Evolutionary conservation across 2,329 filamentous ascomycete species (phyloP).

Genomic region (Colletotrichum spinosum): DNA sequence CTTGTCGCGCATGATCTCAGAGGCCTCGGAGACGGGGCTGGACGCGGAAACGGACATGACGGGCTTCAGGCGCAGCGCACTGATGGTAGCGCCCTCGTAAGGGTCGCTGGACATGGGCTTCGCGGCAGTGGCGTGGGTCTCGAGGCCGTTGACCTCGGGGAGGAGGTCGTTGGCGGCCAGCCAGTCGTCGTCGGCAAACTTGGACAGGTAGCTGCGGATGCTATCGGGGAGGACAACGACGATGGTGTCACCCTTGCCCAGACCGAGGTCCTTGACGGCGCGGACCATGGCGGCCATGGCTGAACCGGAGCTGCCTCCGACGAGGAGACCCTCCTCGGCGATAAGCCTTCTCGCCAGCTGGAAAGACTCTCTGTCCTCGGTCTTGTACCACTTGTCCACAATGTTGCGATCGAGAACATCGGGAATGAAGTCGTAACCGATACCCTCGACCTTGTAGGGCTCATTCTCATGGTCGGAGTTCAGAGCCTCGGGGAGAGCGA

Average conservation of each 20-base stretch:
- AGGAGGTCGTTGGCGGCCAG: constrained; percentile 95
- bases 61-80: constrained; percentile 88
- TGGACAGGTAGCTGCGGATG: constrained; percentile 96
- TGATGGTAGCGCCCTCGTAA: constrained; percentile 83
- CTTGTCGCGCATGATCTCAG: constrained; percentile 98
- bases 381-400: constrained; percentile 98
- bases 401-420: constrained; percentile 85
- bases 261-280: constrained; percentile 80
- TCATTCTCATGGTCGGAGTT: constrained; percentile 86
- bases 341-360: constrained; percentile 90
- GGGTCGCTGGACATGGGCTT: constrained; percentile 67
- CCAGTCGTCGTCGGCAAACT: constrained; percentile 99
- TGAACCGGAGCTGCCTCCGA: constrained; percentile 93
- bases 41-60: constrained; percentile 84
- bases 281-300: constrained; percentile 86
- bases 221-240: constrained; percentile 95
- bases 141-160: constrained; percentile 61
- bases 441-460: constrained; percentile 97
- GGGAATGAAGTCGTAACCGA: constrained; percentile 98
- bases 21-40: constrained; percentile 83
- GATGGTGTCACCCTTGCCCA: constrained; percentile 86
- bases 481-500: constrained; percentile 82
- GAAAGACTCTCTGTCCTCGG: constrained; percentile 92
- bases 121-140: constrained; percentile 56
- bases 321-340: constrained; percentile 91